Evolutionary conservation across 2,329 filamentous ascomycete genomes (phyloP).

Genomic region (Colletotrichum spinosum): DNA sequence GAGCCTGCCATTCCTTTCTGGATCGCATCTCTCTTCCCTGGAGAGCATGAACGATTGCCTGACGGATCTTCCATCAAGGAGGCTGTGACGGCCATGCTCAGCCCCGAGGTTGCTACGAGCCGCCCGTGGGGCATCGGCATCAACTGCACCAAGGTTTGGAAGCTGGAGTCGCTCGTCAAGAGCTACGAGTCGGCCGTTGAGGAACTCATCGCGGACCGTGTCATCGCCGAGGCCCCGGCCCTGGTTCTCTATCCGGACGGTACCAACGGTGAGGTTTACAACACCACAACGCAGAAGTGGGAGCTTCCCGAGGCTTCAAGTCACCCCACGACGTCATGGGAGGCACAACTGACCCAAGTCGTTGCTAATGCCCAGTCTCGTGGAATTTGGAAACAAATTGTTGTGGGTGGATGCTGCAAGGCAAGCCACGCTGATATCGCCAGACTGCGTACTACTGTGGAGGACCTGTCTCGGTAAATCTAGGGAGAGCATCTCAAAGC

Average conservation of each 20-base stretch:
- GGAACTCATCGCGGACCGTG: slow-evolving; percentile 49
- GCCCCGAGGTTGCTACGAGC: slow-evolving; percentile 38
- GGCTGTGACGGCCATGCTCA: slow-evolving; percentile 53
- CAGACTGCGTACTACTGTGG: slow-evolving; percentile 28
- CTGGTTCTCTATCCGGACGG: slow-evolving; percentile 77
- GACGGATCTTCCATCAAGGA: slow-evolving; percentile 61
- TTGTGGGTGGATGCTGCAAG: slow-evolving; percentile 67
- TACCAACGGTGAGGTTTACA: slow-evolving; percentile 75
- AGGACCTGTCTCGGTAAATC: slow-evolving; percentile 28
- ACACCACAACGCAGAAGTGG: slow-evolving; percentile 73
- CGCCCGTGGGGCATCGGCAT: slow-evolving; percentile 73
- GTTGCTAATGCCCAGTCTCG: slow-evolving; percentile 51
- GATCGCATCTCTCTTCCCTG: slow-evolving; percentile 73
- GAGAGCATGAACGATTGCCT: slow-evolving; percentile 63
- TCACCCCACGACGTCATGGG: slow-evolving; percentile 54
- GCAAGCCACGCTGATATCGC: slow-evolving; percentile 47
- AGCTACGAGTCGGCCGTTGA: slow-evolving; percentile 64
- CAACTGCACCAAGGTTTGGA: slow-evolving; percentile 76
- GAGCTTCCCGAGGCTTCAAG: slow-evolving; percentile 50
- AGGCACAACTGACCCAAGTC: slow-evolving; percentile 54
- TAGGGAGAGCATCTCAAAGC: slow-evolving; percentile 5
- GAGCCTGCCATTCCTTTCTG: slow-evolving; percentile 60
- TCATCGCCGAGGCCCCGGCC: slow-evolving; percentile 57
- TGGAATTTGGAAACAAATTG: slow-evolving; percentile 56
- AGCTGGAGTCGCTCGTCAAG: slow-evolving; percentile 66